These are phyloP conservation scores for Bruguiera sexangula DNA, from an alignment of 345 rosid genomes.

Conservation along the genomic window DNA sequence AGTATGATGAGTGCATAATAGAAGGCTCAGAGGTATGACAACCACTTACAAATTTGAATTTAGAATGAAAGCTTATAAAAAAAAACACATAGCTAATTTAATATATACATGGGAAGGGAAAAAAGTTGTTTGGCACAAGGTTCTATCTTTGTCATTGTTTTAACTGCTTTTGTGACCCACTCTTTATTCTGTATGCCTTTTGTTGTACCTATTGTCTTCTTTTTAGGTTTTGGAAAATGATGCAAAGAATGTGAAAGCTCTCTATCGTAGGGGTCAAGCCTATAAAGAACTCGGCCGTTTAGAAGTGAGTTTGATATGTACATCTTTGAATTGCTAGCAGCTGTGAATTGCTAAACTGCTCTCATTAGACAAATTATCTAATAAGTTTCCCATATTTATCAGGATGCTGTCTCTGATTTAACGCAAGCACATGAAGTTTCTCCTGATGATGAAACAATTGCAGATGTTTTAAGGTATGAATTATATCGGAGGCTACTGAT, in stretches of 20 bases:
- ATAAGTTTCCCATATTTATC: slow-evolving; percentile 17
- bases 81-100: no score
- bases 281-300: slow-evolving; percentile 66
- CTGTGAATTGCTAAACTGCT: slow-evolving; percentile 1
- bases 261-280: slow-evolving; percentile 97
- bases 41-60: not conserved
- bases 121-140: not conserved
- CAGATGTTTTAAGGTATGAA: slow-evolving; percentile 65
- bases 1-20: slow-evolving; percentile 61
- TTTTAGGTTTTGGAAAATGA: slow-evolving; percentile 74
- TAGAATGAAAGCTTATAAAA: not conserved
- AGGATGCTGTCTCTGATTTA: slow-evolving; percentile 89
- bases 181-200: not conserved
- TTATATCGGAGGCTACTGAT: not conserved
- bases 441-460: slow-evolving; percentile 84
- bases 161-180: not conserved
- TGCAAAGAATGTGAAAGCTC: slow-evolving; percentile 81
- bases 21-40: slow-evolving; percentile 85
- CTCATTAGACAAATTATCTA: slow-evolving; percentile 9
- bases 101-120: not conserved
- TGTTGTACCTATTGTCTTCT: not conserved
- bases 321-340: slow-evolving; percentile 6
- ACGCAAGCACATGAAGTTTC: slow-evolving; percentile 74
- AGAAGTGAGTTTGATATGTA: slow-evolving; percentile 57
- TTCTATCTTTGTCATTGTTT: not conserved